Conservation (phyloP, 768 basidiomycete genomes). For the Mycena haematopus region DNA sequence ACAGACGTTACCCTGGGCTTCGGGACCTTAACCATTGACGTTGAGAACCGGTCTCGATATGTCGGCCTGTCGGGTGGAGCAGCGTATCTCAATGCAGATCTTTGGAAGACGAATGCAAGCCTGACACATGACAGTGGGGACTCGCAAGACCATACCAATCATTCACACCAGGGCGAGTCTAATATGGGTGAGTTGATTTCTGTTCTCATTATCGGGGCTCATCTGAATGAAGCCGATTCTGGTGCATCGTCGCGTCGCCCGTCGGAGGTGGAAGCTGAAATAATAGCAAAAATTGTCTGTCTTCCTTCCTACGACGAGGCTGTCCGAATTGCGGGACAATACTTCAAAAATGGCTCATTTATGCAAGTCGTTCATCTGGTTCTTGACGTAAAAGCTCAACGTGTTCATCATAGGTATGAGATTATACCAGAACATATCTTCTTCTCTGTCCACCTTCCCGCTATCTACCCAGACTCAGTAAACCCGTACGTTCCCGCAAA, state of each 20-base stretch:
- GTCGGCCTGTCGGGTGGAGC: constrained; percentile 34
- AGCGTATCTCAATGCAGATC: constrained; percentile 31
- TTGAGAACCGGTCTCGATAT: constrained; percentile 34
- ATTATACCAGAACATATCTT: constrained; percentile 31
- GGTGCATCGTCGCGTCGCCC: not conserved
- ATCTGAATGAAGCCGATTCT: not conserved
- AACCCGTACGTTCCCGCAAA: constrained; percentile 21
- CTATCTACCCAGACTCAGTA: constrained; percentile 24
- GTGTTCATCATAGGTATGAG: constrained; percentile 26
- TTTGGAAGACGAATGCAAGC: constrained; percentile 28
- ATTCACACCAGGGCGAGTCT: not conserved
- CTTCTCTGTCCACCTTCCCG: constrained; percentile 32
- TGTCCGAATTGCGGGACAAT: constrained; percentile 26
- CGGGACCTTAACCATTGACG: constrained; percentile 35
- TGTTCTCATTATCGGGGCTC: not conserved
- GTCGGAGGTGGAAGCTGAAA: constrained; percentile 20
- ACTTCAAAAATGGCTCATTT: constrained; percentile 31
- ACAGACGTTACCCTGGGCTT: constrained; percentile 33
- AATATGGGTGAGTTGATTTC: constrained; percentile 1
- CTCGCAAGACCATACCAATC: not conserved
- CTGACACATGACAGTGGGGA: constrained; percentile 11
- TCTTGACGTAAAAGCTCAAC: not conserved
- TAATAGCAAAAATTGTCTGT: constrained; percentile 25
- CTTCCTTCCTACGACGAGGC: constrained; percentile 32
- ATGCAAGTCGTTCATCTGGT: constrained; percentile 24